phyloP scores from a whole-genome alignment of 2,329 filamentous ascomycete genomes.

The Colletotrichum salicis region DNA sequence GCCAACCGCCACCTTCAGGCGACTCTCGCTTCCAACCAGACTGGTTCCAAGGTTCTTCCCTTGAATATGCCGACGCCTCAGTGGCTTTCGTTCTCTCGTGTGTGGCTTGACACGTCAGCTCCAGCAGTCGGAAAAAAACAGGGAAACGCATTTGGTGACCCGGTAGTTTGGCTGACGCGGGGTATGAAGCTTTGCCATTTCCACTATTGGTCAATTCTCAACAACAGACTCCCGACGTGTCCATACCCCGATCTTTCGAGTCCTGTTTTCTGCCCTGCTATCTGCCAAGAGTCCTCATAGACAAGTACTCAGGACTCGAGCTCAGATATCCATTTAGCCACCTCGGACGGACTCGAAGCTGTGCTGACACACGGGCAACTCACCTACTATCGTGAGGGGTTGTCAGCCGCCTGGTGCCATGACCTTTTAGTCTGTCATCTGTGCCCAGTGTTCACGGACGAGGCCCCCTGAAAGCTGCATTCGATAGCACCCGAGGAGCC shows the following conservation, averaged over 20 bases:
- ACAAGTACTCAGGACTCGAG: neutral
- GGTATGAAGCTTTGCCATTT: neutral
- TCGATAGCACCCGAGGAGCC: neutral
- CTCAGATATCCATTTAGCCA: neutral
- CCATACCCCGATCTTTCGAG: neutral
- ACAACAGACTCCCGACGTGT: neutral
- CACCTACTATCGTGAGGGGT: neutral
- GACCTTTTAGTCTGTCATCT: slow-evolving; percentile 8
- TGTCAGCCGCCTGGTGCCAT: neutral
- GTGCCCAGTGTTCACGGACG: slow-evolving; percentile 17
- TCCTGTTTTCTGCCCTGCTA: neutral
- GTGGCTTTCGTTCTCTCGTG: neutral
- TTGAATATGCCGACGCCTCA: neutral
- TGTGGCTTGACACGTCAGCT: slow-evolving; percentile 20
- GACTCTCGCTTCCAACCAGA: neutral
- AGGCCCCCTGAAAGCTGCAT: slow-evolving; percentile 6
- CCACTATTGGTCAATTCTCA: neutral
- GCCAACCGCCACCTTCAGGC: neutral
- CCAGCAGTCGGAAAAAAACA: neutral
- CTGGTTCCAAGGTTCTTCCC: neutral
- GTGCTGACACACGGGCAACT: neutral
- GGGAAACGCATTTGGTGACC: slow-evolving; percentile 16
- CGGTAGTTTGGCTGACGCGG: slow-evolving; percentile 19
- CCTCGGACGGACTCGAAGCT: neutral
- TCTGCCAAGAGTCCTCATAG: neutral